Evolutionary conservation across 768 basidiomycete species (phyloP).

Genomic region (Boletellus emodensis): DNA sequence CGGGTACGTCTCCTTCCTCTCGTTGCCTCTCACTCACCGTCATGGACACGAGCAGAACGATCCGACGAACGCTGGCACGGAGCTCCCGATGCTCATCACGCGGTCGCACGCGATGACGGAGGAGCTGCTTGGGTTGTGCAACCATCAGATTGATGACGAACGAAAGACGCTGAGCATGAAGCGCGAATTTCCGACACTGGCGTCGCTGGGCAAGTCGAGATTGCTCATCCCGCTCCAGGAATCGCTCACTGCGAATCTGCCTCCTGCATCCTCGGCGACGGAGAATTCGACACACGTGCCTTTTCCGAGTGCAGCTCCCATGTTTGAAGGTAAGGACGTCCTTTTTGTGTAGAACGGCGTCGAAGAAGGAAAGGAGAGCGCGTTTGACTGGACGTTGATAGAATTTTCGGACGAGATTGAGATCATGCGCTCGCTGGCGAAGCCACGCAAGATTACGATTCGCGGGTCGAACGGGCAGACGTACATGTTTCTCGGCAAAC

Average conservation of each 20-base stretch:
- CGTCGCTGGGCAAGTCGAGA: slow-evolving; percentile 51
- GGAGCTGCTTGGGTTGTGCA: slow-evolving; percentile 65
- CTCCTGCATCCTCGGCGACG: slow-evolving; percentile 53
- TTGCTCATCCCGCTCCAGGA: slow-evolving; percentile 92
- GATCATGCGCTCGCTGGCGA: slow-evolving; percentile 87
- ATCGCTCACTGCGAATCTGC: slow-evolving; percentile 85
- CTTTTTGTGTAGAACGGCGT: too few species aligned
- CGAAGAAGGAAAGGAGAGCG: slow-evolving; percentile 37
- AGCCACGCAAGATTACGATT: slow-evolving; percentile 87
- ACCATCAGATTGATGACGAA: slow-evolving; percentile 44
- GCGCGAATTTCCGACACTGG: slow-evolving; percentile 52
- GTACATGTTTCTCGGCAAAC: slow-evolving; percentile 94
- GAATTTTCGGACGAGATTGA: slow-evolving; percentile 81
- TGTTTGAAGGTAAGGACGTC: slow-evolving; percentile 54
- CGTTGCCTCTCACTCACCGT: background rate
- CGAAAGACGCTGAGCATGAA: slow-evolving; percentile 39
- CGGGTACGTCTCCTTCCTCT: slow-evolving; percentile 38
- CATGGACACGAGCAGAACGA: slow-evolving; percentile 35
- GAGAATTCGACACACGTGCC: slow-evolving; percentile 65
- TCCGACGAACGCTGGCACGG: slow-evolving; percentile 38
- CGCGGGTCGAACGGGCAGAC: slow-evolving; percentile 74
- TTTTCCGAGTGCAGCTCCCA: slow-evolving; percentile 73
- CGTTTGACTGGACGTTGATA: slow-evolving; percentile 26
- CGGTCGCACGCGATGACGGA: slow-evolving; percentile 61
- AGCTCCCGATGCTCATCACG: slow-evolving; percentile 48